Base-by-base conservation (phyloP, 2,329 filamentous ascomycete species). In the Didymella arachidicola region DNA sequence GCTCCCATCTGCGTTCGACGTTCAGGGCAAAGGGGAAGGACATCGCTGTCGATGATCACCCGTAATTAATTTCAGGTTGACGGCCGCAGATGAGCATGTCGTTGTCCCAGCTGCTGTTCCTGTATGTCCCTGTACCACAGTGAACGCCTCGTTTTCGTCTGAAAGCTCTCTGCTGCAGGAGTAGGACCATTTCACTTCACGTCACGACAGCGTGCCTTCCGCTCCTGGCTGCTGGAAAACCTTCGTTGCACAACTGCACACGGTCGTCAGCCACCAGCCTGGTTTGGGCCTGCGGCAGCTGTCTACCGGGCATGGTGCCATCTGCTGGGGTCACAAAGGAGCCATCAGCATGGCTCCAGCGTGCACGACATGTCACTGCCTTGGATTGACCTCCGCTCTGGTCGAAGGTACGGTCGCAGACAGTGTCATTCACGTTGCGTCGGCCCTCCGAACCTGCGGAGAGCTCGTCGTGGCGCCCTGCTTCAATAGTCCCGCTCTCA, bases 231-330 rank as follows among this genome's bases (percentile, higher is more conserved):
- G 59, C 65, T 70, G 67, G 72, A 65, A 67, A 55, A 53, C 38
- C 61, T 54, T 58, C 38, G 63, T 69, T 60, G 67, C 68, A 72
- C 62, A 66, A 42, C 47, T 59, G 62, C 47, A 59, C 58, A 64
- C 59, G 41, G 53, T 61, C 30, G 32, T 59, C 69, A 70, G 70
- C 73, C 73, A 72, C 65, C 68, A 70, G 59, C 72, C 70, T 63
- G 72, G 70, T 74, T 72, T 55, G 59, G 68, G 67, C 64, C 51
- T 69, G 68, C 72, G 65, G 72, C 71, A 73, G 65, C 68, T 69
- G 67, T 71, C 67, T 66, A 62, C 70, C 67, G 68, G 64, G 53
- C 60, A 67, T 68, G 66, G 66, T 71, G 57, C 60, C 63, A 62
- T 63, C 60, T 67, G 60, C 62, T 68, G 59, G 61, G 49, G 58